Evolutionary conservation across 768 basidiomycete genomes (phyloP).

Genomic region (Leccinum broughii): DNA sequence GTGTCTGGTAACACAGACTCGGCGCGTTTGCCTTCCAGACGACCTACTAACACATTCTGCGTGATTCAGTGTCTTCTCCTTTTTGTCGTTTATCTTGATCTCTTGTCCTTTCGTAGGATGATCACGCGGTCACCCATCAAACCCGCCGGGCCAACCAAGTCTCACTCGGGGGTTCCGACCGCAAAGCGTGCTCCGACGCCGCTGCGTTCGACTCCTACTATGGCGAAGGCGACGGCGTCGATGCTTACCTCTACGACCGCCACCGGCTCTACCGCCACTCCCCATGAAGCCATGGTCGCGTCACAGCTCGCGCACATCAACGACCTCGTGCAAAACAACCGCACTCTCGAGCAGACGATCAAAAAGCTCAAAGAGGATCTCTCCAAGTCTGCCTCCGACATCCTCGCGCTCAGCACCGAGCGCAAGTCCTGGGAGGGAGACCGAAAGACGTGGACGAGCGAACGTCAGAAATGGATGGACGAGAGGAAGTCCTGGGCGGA

Average conservation of each 20-base stretch:
- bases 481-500: slow-evolving; percentile 62
- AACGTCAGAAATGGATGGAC: slow-evolving; percentile 44
- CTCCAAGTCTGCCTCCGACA: slow-evolving; percentile 31
- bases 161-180: slow-evolving; percentile 6
- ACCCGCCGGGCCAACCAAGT: slow-evolving; percentile 4
- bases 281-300: slow-evolving; percentile 51
- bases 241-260: slow-evolving; percentile 29
- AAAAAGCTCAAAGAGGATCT: slow-evolving; percentile 55
- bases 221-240: slow-evolving; percentile 24
- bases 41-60: slow-evolving; percentile 3
- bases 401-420: slow-evolving; percentile 41
- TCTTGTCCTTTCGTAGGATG: slow-evolving; percentile 17
- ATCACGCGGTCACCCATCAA: slow-evolving; percentile 33
- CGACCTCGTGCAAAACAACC: slow-evolving; percentile 69
- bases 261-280: slow-evolving; percentile 34
- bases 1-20: slow-evolving; percentile 3
- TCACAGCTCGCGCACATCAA: slow-evolving; percentile 69
- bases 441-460: slow-evolving; percentile 24
- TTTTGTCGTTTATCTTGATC: background rate
- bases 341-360: slow-evolving; percentile 60
- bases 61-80: background rate
- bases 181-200: slow-evolving; percentile 24
- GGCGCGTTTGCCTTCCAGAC: slow-evolving; percentile 3
- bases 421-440: slow-evolving; percentile 34
- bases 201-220: slow-evolving; percentile 19